Percentiles rank a stretch among this genome's conserved stretches.
Conservation (phyloP, 805 yeast genomes). For the Monosporozyma yasuniensis region DNA sequence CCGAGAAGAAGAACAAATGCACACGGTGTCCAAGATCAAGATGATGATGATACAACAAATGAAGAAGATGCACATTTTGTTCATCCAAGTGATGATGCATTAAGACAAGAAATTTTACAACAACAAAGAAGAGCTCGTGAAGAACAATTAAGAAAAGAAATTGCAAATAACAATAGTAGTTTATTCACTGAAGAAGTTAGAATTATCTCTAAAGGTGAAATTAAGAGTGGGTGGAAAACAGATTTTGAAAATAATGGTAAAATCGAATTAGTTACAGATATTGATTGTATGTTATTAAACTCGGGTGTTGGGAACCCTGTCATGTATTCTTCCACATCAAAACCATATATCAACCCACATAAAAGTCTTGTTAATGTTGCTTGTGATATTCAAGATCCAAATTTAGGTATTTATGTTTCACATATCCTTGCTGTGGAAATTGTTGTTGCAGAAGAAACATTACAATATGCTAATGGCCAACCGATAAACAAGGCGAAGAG, state of each 20-base stretch:
- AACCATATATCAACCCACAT: constrained; percentile 14
- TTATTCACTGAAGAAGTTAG: constrained; percentile 65
- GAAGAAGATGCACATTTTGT: constrained; percentile 22
- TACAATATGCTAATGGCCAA: constrained; percentile 35
- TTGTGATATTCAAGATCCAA: constrained; percentile 78
- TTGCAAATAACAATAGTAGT: constrained; percentile 32
- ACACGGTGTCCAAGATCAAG: constrained; percentile 13
- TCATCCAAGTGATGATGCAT: constrained; percentile 31
- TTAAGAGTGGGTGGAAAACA: constrained; percentile 91
- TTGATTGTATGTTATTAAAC: constrained; percentile 49
- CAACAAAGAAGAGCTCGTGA: constrained; percentile 28
- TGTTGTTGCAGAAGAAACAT: constrained; percentile 85
- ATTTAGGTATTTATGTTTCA: constrained; percentile 62
- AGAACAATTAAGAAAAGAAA: constrained; percentile 25
- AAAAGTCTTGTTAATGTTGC: constrained; percentile 41
- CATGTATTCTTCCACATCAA: constrained; percentile 36
- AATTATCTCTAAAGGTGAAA: constrained; percentile 66
- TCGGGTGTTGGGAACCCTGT: constrained; percentile 43
- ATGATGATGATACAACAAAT: constrained; percentile 27
- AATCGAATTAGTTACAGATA: constrained; percentile 69
- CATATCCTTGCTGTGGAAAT: constrained; percentile 79
- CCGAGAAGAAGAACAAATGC: constrained; percentile 1
- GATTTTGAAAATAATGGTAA: constrained; percentile 74
- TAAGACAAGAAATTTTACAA: constrained; percentile 27
- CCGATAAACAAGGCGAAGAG: constrained; percentile 16